Percentiles rank a stretch among this genome's conserved stretches.
These are phyloP conservation scores for Platanthera guangdongensis DNA, from an alignment of 106 monocot species.

Conservation along the genomic window DNA sequence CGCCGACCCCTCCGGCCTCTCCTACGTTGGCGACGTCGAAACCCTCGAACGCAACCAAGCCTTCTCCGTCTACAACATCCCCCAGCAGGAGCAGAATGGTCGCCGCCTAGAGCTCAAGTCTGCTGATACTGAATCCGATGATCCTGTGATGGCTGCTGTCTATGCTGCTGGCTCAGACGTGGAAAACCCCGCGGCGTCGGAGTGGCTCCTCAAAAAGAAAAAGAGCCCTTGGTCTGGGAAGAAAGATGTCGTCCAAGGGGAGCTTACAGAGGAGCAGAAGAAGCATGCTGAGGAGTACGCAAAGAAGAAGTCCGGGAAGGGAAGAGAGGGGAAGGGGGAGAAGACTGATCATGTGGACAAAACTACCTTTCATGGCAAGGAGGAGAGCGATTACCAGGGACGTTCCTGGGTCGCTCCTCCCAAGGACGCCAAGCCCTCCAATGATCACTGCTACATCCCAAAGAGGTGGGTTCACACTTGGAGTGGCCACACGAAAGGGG, in stretches of 20 bases:
- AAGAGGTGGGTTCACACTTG: constrained; percentile 83
- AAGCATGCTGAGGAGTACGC: constrained; percentile 94
- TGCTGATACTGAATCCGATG: background rate
- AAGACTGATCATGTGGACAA: constrained; percentile 65
- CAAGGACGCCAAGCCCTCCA: constrained; percentile 80
- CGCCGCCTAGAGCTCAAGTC: constrained; percentile 40
- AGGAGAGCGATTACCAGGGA: constrained; percentile 88
- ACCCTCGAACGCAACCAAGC: constrained; percentile 35
- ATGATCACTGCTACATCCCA: constrained; percentile 94
- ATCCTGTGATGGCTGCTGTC: background rate
- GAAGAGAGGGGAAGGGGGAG: no score
- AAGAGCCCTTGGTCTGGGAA: constrained; percentile 84
- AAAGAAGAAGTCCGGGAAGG: constrained; percentile 85
- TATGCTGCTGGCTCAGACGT: constrained; percentile 4
- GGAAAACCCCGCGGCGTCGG: constrained; percentile 68
- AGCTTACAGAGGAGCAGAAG: constrained; percentile 95
- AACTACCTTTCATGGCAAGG: constrained; percentile 96
- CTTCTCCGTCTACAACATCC: constrained; percentile 83
- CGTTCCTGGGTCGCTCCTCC: constrained; percentile 89
- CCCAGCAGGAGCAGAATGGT: constrained; percentile 93
- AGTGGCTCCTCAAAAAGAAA: constrained; percentile 77
- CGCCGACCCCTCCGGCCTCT: constrained; percentile 78
- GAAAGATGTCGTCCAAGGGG: constrained; percentile 50
- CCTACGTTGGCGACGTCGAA: constrained; percentile 61
- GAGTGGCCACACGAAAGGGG: constrained; percentile 90